Conservation (phyloP, 2,329 filamentous ascomycete genomes). For the Cordyceps pruinosa region DNA sequence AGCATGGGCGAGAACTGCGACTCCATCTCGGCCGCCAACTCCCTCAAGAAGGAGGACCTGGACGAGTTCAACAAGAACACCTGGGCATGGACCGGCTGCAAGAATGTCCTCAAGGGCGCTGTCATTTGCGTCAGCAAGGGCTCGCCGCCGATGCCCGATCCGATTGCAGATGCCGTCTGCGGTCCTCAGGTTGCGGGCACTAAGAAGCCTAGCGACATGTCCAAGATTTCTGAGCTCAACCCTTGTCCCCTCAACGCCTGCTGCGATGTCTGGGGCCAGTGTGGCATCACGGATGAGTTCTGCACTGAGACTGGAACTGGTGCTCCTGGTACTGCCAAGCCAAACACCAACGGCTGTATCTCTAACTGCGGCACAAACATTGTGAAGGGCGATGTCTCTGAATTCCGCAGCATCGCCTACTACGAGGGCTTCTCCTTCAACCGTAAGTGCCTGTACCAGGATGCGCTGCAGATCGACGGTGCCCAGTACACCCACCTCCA, state of each 20-base stretch:
- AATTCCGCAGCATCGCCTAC: constrained; percentile 19
- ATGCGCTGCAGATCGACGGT: constrained; percentile 16
- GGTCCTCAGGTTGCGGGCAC: too few species aligned
- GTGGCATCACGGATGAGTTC: constrained; percentile 34
- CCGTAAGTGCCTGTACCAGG: constrained; percentile 16
- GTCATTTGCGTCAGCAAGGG: constrained; percentile 30
- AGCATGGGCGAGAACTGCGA: constrained; percentile 29
- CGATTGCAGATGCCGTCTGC: constrained; percentile 25
- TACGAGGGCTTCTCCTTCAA: constrained; percentile 12
- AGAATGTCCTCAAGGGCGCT: constrained; percentile 19
- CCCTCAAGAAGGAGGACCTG: constrained; percentile 31
- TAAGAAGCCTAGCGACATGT: too few species aligned
- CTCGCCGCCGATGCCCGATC: constrained; percentile 26
- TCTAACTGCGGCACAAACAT: constrained; percentile 13
- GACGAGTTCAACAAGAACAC: constrained; percentile 30
- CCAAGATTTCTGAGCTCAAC: constrained; percentile 23
- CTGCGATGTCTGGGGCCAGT: constrained; percentile 33
- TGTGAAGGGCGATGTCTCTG: neutral
- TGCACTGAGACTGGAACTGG: too few species aligned
- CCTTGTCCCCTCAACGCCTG: constrained; percentile 25
- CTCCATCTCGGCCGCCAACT: constrained; percentile 25
- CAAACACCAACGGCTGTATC: neutral
- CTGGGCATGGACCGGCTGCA: constrained; percentile 25
- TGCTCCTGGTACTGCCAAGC: constrained; percentile 4
- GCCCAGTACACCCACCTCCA: constrained; percentile 18